A percentile compares a stretch with the other conserved stretches of the same genome.
These are phyloP conservation scores for Cladosporium sp. DNA, from an alignment of 2,329 filamentous ascomycete species.

Conservation along the genomic window DNA sequence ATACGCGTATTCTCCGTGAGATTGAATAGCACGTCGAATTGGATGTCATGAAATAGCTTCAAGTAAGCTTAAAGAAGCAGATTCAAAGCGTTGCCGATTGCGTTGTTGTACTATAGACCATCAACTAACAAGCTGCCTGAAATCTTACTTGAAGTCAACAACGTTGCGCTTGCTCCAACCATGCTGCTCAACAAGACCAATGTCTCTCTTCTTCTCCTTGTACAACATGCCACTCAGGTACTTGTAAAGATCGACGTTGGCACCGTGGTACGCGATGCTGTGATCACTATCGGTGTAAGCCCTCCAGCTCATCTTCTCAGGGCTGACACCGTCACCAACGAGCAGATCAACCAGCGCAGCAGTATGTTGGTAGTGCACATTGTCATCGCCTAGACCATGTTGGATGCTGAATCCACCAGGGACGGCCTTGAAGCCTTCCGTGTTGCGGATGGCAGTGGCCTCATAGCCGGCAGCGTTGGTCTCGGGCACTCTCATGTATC, in stretches of 20 bases:
- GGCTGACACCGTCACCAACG: conserved; percentile 55
- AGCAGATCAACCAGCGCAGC: conserved; percentile 60
- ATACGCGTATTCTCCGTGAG: too few species aligned
- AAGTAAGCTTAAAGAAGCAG: too few species aligned
- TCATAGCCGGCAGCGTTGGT: conserved; percentile 59
- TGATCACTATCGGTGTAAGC: conserved; percentile 65
- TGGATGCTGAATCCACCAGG: conserved; percentile 58
- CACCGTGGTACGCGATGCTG: conserved; percentile 56
- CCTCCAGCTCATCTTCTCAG: conserved; percentile 59
- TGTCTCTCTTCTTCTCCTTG: conserved; percentile 55
- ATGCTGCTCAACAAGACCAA: conserved; percentile 34
- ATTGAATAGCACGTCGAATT: too few species aligned
- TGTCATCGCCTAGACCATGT: conserved; percentile 66
- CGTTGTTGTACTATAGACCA: neutral
- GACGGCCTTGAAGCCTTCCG: conserved; percentile 59
- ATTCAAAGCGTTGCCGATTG: neutral
- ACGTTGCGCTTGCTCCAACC: conserved; percentile 44
- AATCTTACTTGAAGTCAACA: conserved; percentile 9
- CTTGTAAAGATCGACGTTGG: conserved; percentile 56
- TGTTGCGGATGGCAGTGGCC: conserved; percentile 54
- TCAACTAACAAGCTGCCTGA: neutral
- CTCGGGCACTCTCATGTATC: conserved; percentile 64
- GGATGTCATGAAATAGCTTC: too few species aligned
- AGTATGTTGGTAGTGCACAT: conserved; percentile 66
- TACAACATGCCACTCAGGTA: conserved; percentile 58